A percentile compares a stretch with the other conserved stretches of the same genome.
These are phyloP conservation scores for Tulasnella sp. DNA, from an alignment of 768 basidiomycete genomes.

Conservation along the genomic window DNA sequence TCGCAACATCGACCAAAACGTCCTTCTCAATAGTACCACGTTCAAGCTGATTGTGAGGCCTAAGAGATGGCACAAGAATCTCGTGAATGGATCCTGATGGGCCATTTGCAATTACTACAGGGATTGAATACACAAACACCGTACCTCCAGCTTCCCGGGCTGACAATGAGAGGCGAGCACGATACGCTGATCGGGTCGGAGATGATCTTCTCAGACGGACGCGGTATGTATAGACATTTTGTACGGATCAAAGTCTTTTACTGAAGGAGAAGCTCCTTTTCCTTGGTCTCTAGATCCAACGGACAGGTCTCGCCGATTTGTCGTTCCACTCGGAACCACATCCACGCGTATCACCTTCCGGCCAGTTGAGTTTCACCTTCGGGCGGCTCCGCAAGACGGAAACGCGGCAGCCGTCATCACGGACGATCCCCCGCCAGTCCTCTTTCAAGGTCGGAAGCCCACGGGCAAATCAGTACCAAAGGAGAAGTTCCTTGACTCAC, in stretches of 20 bases:
- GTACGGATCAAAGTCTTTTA: conserved; percentile 11
- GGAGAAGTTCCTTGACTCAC: conserved; percentile 29
- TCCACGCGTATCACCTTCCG: conserved; percentile 62
- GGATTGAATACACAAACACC: conserved; percentile 70
- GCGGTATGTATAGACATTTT: conserved; percentile 23
- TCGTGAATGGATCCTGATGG: neutral
- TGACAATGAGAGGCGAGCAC: conserved; percentile 59
- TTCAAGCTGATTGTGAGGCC: conserved; percentile 64
- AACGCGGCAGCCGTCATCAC: neutral
- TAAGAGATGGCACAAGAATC: neutral
- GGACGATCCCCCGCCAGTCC: conserved; percentile 10
- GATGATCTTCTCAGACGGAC: conserved; percentile 61
- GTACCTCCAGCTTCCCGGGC: conserved; percentile 65
- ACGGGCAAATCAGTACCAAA: neutral
- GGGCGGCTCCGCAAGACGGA: conserved; percentile 8
- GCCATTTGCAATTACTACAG: conserved; percentile 27
- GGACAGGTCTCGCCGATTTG: conserved; percentile 35
- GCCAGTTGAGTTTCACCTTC: conserved; percentile 41
- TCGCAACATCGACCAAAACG: conserved; percentile 56
- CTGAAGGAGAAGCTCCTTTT: neutral
- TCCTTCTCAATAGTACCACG: conserved; percentile 56
- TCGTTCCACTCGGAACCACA: conserved; percentile 48
- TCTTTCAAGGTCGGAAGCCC: conserved; percentile 7
- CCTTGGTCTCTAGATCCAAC: conserved; percentile 33
- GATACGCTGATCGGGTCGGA: conserved; percentile 63